phyloP scores from a whole-genome alignment of 257 asterid species.

The Gynochthodes officinalis region DNA sequence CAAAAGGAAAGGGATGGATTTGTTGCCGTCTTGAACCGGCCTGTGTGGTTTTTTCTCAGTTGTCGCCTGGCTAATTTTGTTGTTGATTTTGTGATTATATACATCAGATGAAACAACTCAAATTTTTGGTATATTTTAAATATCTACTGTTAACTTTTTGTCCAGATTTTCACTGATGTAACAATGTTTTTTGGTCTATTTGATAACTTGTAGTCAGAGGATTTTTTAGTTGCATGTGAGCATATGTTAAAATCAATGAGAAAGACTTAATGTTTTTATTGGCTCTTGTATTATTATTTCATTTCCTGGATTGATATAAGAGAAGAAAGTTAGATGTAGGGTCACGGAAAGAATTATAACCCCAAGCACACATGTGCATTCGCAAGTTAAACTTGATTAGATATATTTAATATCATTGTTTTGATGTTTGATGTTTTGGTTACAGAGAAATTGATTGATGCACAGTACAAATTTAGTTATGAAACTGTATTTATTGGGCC shows the following conservation, averaged over 20 bases:
- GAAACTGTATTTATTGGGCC: too few relatives aligned
- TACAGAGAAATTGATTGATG: background rate
- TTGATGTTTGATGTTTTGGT: slow-evolving; percentile 14
- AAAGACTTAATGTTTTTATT: background rate
- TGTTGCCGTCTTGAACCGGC: slow-evolving; percentile 56
- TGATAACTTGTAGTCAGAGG: slow-evolving; percentile 17
- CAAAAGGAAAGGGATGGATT: slow-evolving; percentile 17
- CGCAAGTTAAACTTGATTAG: background rate
- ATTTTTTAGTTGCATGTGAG: background rate
- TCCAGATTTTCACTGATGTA: slow-evolving; percentile 5
- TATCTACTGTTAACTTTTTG: background rate
- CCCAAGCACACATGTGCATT: slow-evolving; percentile 7
- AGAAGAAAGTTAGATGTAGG: background rate
- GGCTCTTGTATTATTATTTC: background rate
- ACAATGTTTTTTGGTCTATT: slow-evolving; percentile 27
- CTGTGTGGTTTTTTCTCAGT: slow-evolving; percentile 33
- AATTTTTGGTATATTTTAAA: background rate
- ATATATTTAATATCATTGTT: background rate
- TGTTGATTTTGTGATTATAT: background rate
- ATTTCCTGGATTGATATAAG: background rate
- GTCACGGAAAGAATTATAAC: background rate
- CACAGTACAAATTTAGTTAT: too few relatives aligned
- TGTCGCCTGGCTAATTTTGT: slow-evolving; percentile 38
- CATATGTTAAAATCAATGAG: slow-evolving; percentile 13
- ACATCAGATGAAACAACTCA: background rate